These are phyloP conservation scores for Fraxinus xanthoxyloides DNA, from an alignment of 305 asterid genomes.

Conservation along the genomic window DNA sequence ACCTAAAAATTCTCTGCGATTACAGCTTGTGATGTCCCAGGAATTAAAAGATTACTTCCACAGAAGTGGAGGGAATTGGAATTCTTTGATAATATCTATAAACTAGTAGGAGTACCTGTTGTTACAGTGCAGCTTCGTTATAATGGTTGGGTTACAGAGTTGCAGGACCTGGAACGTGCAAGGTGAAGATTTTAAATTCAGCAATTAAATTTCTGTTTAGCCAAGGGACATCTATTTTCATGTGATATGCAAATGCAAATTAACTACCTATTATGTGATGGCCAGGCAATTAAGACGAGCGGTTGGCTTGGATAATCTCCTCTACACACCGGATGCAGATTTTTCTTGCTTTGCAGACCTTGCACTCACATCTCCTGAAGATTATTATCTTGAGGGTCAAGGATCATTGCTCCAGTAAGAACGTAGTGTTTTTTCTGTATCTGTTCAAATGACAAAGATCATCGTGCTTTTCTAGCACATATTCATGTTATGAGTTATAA, in stretches of 20 bases:
- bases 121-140: conserved; percentile 93
- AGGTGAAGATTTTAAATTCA: conserved; percentile 45
- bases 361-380: conserved; percentile 91
- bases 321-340: conserved; percentile 98
- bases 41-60: conserved; percentile 87
- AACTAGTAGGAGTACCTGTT: conserved; percentile 94
- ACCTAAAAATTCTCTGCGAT: conserved; percentile 13
- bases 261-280: conserved; percentile 14
- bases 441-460: neutral
- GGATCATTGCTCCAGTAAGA: conserved; percentile 98
- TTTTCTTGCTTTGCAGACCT: conserved; percentile 99
- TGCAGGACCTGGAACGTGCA: conserved; percentile 84
- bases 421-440: neutral
- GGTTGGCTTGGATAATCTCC: conserved; percentile 90
- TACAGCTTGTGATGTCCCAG: conserved; percentile 99
- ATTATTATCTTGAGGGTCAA: conserved; percentile 92
- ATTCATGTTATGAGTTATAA: conserved; percentile 11
- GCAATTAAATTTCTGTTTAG: conserved; percentile 11
- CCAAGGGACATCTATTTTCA: conserved; percentile 13
- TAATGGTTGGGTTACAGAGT: conserved; percentile 97
- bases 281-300: conserved; percentile 86
- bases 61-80: conserved; percentile 78
- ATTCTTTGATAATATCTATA: conserved; percentile 84
- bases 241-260: neutral
- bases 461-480: neutral